Conservation (phyloP, 1,284 basidiomycete species). For the Fomitopsis schrenkii region DNA sequence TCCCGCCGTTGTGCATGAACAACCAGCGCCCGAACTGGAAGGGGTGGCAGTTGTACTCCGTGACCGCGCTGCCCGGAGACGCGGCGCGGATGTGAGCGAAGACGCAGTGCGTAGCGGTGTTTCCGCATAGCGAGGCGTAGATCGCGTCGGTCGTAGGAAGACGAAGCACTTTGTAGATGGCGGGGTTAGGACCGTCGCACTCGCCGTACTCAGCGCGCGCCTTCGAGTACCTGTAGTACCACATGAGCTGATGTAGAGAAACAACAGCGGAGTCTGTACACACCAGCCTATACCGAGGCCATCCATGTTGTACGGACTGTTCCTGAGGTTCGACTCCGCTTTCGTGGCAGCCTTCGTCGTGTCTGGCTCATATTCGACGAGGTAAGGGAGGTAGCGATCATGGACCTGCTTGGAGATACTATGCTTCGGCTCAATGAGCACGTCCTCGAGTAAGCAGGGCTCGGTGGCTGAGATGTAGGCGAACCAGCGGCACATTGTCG, state of each 20-base stretch:
- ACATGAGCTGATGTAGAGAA: neutral
- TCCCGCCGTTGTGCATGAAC: conserved; percentile 37
- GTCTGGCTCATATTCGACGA: conserved; percentile 25
- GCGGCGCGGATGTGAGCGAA: conserved; percentile 36
- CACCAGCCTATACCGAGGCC: conserved; percentile 27
- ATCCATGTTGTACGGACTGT: conserved; percentile 29
- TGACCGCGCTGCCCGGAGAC: conserved; percentile 23
- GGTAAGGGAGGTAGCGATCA: conserved; percentile 31
- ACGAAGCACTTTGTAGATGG: conserved; percentile 30
- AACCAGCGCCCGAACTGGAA: conserved; percentile 33
- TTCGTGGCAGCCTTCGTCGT: conserved; percentile 12
- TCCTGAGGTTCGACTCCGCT: conserved; percentile 24
- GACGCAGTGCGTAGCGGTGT: conserved; percentile 26
- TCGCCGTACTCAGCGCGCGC: conserved; percentile 26
- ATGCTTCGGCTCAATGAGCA: conserved; percentile 30
- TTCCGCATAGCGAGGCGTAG: conserved; percentile 28
- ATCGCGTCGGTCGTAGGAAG: conserved; percentile 31
- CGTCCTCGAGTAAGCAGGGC: conserved; percentile 33
- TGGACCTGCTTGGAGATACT: conserved; percentile 33
- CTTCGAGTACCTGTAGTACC: conserved; percentile 20
- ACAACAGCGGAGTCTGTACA: neutral
- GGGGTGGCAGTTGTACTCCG: conserved; percentile 35
- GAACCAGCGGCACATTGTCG: conserved; percentile 25
- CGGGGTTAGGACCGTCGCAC: conserved; percentile 25
- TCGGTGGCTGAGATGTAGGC: conserved; percentile 33